These are phyloP conservation scores for Murraya koenigii DNA, from an alignment of 345 rosid species.

Conservation along the genomic window DNA sequence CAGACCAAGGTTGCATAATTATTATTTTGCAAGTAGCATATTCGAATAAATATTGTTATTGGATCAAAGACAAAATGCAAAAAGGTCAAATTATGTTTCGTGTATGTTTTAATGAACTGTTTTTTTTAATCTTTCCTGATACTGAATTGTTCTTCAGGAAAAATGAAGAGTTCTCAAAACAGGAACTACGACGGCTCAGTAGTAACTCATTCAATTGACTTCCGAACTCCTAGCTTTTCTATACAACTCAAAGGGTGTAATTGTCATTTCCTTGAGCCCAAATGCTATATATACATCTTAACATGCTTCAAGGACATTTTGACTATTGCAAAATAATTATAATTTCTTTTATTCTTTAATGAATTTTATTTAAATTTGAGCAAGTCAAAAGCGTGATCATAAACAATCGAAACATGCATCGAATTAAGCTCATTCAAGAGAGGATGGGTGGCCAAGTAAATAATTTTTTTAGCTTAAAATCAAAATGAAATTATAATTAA, in stretches of 20 bases:
- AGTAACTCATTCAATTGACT: too few relatives aligned
- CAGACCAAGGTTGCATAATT: background rate
- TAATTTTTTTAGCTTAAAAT: background rate
- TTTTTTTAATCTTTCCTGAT: background rate
- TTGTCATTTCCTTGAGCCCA: background rate
- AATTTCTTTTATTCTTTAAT: background rate
- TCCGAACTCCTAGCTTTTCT: too few relatives aligned
- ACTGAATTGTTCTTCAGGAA: background rate
- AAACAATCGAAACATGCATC: background rate
- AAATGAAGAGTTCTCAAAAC: background rate
- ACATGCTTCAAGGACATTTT: background rate
- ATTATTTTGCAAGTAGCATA: background rate
- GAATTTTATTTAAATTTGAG: background rate
- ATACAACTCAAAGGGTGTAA: background rate
- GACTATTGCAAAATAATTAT: background rate
- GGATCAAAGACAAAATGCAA: background rate
- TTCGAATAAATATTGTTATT: background rate
- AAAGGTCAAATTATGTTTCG: background rate
- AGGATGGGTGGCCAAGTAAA: background rate
- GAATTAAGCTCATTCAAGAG: background rate
- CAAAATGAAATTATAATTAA: slow-evolving; percentile 2
- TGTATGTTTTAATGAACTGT: background rate
- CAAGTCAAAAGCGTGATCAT: background rate
- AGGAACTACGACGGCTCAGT: background rate
- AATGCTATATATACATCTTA: background rate